Conservation (phyloP, 1,284 basidiomycete genomes). For the Pterula multifida region DNA sequence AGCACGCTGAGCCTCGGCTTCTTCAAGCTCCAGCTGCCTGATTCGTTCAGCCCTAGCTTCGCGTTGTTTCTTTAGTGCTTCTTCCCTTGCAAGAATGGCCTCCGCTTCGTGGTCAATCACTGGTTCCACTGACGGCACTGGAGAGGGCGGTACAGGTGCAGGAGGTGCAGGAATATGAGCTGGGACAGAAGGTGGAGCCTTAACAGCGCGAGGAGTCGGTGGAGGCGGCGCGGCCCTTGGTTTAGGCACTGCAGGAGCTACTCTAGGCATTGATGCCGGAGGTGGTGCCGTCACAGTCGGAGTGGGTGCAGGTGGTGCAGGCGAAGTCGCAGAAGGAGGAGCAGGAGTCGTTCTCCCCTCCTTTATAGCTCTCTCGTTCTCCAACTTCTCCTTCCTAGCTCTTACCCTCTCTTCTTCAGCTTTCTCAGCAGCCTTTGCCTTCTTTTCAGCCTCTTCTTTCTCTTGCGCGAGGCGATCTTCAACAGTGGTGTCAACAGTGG, state of each 20-base stretch:
- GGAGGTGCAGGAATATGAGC: conserved; percentile 20
- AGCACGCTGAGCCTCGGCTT: conserved; percentile 52
- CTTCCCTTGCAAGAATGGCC: conserved; percentile 49
- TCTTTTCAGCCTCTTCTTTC: conserved; percentile 79
- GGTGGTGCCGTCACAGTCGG: conserved; percentile 13
- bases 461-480: conserved; percentile 78
- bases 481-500: conserved; percentile 60
- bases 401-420: conserved; percentile 70
- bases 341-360: conserved; percentile 25
- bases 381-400: conserved; percentile 53
- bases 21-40: conserved; percentile 59
- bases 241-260: conserved; percentile 22
- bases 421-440: conserved; percentile 58
- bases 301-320: conserved; percentile 17
- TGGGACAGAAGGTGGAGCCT: conserved; percentile 16
- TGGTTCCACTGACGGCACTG: conserved; percentile 19
- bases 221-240: conserved; percentile 20
- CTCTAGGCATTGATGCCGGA: conserved; percentile 19
- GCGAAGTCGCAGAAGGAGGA: conserved; percentile 16
- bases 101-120: conserved; percentile 56
- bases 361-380: conserved; percentile 51
- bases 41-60: conserved; percentile 54
- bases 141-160: conserved; percentile 21
- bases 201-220: conserved; percentile 13
- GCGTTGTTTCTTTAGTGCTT: conserved; percentile 50